Base-by-base conservation (phyloP, 768 basidiomycete species). In the Boletus vinaceobasis region DNA sequence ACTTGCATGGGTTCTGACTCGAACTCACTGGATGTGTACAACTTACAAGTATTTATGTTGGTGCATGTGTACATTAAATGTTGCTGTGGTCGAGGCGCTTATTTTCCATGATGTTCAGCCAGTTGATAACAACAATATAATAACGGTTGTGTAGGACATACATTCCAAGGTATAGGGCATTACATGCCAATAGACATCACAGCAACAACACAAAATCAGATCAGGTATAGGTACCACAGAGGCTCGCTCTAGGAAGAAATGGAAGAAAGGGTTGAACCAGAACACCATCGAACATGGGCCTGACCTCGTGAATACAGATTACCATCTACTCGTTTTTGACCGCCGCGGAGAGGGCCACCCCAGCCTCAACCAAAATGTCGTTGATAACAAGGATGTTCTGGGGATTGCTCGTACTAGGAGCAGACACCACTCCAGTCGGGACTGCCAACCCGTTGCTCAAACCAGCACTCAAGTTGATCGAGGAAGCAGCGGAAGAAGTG, bases 341-440 rank as follows among this genome's bases (percentile, higher is more conserved):
- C 23, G 42, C 59, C 8, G 21, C 48, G 23, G 29, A 43, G 26
- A 73, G 56, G 7, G 48, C 0, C 1, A 48, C 7, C 23, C 57
- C 77, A 23, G 80, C 26, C 32, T 67, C 67, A 45, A 79, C 52
- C 42, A 80, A 35, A n/a, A 69, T 65, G 43, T 71, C 53, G 47
- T 74, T 70, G 19, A 81, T 56, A 36, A 48, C 53, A 15, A 71
- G 35, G 27, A 78, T 56, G 56, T 71, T 74, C 56, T 76, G 53
- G 8, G 73, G 70, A 52, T 67, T 53, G 35, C 55, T 57, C 33
- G 67, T 44, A 44, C 69, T 57, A 29, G 75, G 72, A 48, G 70
- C 59, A 27, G 76, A 57, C 26, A 73, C 68, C 42, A 47, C 43
- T n/a, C 56, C 60, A 26, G 63, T 65, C 10, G 69, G 60, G 36